These are phyloP conservation scores for Inonotus hispidus DNA, from an alignment of 1,284 basidiomycete species.

Conservation along the genomic window DNA sequence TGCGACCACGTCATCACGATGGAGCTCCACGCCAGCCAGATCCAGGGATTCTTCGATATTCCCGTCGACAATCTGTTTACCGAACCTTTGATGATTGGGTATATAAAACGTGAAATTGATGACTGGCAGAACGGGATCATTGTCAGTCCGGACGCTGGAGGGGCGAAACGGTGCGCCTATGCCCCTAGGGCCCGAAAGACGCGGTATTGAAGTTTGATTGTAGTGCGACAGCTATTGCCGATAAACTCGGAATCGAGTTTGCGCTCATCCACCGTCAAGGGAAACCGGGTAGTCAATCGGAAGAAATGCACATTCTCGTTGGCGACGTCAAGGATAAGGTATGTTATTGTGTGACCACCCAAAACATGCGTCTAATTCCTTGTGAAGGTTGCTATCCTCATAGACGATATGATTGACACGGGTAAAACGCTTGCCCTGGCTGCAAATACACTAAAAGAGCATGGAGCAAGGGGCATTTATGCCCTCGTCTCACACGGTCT, in stretches of 20 bases:
- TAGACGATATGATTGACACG: conserved; percentile 99
- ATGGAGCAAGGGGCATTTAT: conserved; percentile 85
- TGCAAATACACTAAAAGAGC: conserved; percentile 78
- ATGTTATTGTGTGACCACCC: conserved; percentile 20
- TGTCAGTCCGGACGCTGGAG: conserved; percentile 96
- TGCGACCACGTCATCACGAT: conserved; percentile 99
- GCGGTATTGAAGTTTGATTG: conserved; percentile 3
- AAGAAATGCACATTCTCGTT: conserved; percentile 91
- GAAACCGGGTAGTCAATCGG: conserved; percentile 51
- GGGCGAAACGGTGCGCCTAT: conserved; percentile 83
- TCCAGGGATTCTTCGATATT: conserved; percentile 99
- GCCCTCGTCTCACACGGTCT: conserved; percentile 90
- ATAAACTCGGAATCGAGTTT: conserved; percentile 94
- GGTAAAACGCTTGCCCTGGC: conserved; percentile 86
- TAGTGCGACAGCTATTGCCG: conserved; percentile 92
- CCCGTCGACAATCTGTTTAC: conserved; percentile 96
- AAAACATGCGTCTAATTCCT: neutral
- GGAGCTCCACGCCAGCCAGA: conserved; percentile 97
- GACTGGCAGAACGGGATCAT: conserved; percentile 90
- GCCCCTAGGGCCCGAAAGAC: neutral
- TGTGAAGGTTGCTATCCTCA: conserved; percentile 78
- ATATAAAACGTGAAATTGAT: conserved; percentile 85
- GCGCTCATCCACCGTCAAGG: conserved; percentile 93
- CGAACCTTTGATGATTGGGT: conserved; percentile 82
- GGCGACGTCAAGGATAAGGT: conserved; percentile 95